Evolutionary conservation across 225 moss, liverwort and hornwort genomes (phyloP), one percentile per base, ranked within the genome.

Genomic region (Marchantia polymorpha): DNA sequence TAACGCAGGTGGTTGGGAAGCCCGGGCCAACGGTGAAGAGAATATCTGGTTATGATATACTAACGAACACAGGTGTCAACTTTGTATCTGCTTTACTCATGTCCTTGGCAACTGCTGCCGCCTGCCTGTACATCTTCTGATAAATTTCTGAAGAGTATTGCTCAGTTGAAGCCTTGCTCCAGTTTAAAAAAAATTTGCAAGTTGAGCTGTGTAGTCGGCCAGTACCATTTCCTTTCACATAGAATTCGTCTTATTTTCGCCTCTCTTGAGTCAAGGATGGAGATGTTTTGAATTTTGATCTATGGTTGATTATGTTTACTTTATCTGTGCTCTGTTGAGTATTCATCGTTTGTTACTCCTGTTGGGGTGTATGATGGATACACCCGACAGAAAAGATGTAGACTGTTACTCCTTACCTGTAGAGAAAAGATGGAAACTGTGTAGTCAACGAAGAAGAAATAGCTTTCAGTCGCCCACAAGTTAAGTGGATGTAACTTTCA

Each of bases 21-120:
- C 88, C 95, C 19, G 95, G 95, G 54, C 90, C 95, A 29, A 95
- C 93, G 31, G 93, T 95, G n/a, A 92, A 92, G 67, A 91, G 82
- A 81, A 92, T 95, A 80, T 15, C 95, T 30, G 95, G 95, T 20
- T 81, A 91, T 81, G 92, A 93, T 77, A 84, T 95, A 73, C 54
- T 95, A 72, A 89, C 80, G 7, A 95, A 95, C 78, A 95, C 93
- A 9, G 88, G 82, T 52, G 92, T 95, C 52, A 95, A 95, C 83
- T 91, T 95, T 68, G 91, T 84, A 25, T 92, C 95, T 79, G 87
- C 92, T 12, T 83, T 93, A 72, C 81, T 93, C n/a, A 89, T 89
- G 71, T 72, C 91, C 14, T 76, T 95, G n/a, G 91, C 92, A 20
- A 83, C 91, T 51, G 93, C 92, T 20, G 92, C 93, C 61, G 87